Base-by-base conservation (phyloP, 176 grass and related monocot genomes). In the Dendrocalamus sinicus region DNA sequence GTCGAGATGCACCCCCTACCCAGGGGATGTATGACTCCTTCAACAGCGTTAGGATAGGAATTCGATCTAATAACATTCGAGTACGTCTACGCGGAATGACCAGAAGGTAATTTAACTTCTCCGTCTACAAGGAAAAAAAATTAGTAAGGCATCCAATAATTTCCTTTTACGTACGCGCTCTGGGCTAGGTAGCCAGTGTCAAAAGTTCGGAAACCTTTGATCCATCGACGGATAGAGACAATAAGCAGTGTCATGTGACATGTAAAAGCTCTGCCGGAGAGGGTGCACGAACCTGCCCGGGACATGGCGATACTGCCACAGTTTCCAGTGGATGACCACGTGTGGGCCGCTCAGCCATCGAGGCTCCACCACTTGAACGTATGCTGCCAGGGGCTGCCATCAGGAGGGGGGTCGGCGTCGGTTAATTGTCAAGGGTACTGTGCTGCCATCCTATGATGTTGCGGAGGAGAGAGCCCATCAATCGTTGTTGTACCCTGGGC, bases 251-350 rank as follows among this genome's bases (percentile, higher is more conserved):
- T 43, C 84, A 71, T 22, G 67, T 79, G 86, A 0, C 12, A 17
- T 20, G 39, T 16, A 7, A 39, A 39, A 40, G 28, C 51, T 11
- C 1, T 88, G 70, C 66, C 50, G 51, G 62, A 16, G 63, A 66
- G 47, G 46, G 85, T 84, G 59, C 39, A 60, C 78, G 78, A 82
- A 82, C 48, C 61, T 16, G 48, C n/a, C 16, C 10, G 71, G 61
- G 71, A 59, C 60, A 87, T 1, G 5, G 59, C 58, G 85, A 74
- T 43, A 9, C 16, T 20, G 58, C 73, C 63, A 86, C 65, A 86
- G 64, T 23, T 52, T 19, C 12, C 6, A 4, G 50, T 57, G 48
- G 64, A 28, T 23, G 73, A 51, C 7, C 32, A 35, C 24, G 23
- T 17, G 65, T 47, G 52, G 26, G 51, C 6, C 37, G 40, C 48